Percentiles rank a stretch among this genome's conserved stretches.
Evolutionary conservation across 768 basidiomycete genomes (phyloP).

Genomic region (Auricularia cornea): DNA sequence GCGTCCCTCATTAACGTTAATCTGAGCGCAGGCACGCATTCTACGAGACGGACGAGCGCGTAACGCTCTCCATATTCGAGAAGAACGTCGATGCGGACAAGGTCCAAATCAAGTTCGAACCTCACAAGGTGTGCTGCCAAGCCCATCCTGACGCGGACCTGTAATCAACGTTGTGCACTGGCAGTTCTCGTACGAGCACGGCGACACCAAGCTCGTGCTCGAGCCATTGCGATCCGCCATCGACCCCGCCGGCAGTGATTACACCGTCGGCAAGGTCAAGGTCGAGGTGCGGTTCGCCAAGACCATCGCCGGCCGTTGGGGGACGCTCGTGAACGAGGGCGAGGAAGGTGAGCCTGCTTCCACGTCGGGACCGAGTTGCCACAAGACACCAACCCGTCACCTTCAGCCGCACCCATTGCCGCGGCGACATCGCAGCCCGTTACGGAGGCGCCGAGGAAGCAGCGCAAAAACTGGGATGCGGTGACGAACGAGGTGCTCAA

Average conservation of each 20-base stretch:
- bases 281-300: constrained; percentile 79
- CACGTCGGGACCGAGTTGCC: neutral
- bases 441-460: constrained; percentile 23
- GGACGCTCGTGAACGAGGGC: constrained; percentile 57
- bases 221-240: constrained; percentile 82
- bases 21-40: constrained; percentile 59
- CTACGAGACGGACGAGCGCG: constrained; percentile 73
- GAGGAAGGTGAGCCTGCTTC: constrained; percentile 50
- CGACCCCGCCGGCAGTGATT: constrained; percentile 50
- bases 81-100: constrained; percentile 59
- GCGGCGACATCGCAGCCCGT: constrained; percentile 26
- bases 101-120: constrained; percentile 54
- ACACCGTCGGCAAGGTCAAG: constrained; percentile 75
- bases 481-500: constrained; percentile 61
- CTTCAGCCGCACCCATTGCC: constrained; percentile 14
- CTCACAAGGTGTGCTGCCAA: constrained; percentile 43
- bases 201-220: constrained; percentile 60
- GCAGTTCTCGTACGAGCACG: constrained; percentile 42
- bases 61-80: constrained; percentile 73
- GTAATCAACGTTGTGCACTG: neutral
- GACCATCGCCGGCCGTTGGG: constrained; percentile 62
- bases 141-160: neutral
- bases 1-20: neutral
- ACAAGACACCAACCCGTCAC: constrained; percentile 1
- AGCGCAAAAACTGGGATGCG: constrained; percentile 83